Evolutionary conservation across 1,284 basidiomycete genomes (phyloP), one percentile per base, ranked within the genome.

Genomic region (Pyrrhoderma lamaoense): DNA sequence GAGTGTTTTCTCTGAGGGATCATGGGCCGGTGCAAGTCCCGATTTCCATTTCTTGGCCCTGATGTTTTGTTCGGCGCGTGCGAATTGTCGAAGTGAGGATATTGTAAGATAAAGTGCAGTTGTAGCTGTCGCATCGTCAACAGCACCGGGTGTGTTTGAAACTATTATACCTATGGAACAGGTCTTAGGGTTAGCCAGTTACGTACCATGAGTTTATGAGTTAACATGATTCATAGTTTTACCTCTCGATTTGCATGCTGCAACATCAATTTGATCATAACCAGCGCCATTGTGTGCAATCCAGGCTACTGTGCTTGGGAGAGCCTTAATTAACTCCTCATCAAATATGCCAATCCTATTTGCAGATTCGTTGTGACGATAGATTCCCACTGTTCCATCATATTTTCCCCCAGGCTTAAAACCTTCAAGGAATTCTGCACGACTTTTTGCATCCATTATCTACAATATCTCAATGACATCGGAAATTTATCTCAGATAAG

Each of bases 211-310:
- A 19, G 49, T 56, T 42, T 31, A 36, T 31, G 11, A 5, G 11
- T 31, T 31, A 5, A 40, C 18, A 43, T 11, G 11, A 16, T n/a
- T 45, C 43, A 25, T 9, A 31, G 21, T 3, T 57, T 51, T 58
- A 85, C 84, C 85, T 65, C 76, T 77, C 13, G 75, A 77, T 60
- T 80, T 86, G 65, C 84, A 86, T 3, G 85, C 86, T 1, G 67
- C 65, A 3, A 93, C 78, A 63, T 93, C 86, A 59, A 94, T 85
- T 58, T 86, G 81, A 65, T 92, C 89, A 63, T 94, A 94, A 2
- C 93, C 92, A 0, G 92, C 91, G n/a, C 92, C 92, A 57, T 93
- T 93, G 66, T 93, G 90, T 1, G 85, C 87, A 59, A 95, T 90
- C 81, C 88, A 93, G 62, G 85, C 84, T 53, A 94, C 74, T 22